These are phyloP conservation scores for Leccinum fibrillosum DNA, from an alignment of 768 basidiomycete species.

Conservation along the genomic window DNA sequence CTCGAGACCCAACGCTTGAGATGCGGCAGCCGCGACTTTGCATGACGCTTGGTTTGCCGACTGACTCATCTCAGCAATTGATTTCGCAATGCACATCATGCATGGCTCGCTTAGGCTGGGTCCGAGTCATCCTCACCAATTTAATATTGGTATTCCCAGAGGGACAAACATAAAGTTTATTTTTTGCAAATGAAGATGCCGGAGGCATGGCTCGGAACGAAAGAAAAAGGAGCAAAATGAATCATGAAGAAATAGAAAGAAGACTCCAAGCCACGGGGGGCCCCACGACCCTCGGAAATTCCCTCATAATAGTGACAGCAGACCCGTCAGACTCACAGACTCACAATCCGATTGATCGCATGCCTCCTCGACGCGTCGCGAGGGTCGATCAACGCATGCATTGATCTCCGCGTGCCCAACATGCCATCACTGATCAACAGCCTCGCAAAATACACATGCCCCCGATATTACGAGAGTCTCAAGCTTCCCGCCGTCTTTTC, in stretches of 20 bases:
- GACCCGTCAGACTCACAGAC: neutral
- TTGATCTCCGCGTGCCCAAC: neutral
- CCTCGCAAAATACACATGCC: neutral
- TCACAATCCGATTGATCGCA: neutral
- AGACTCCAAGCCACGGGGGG: neutral
- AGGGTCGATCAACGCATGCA: neutral
- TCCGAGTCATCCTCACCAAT: too few species aligned
- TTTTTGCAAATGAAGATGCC: too few species aligned
- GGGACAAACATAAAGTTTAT: too few species aligned
- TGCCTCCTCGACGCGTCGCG: neutral
- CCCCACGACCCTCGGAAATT: neutral
- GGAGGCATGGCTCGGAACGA: too few species aligned
- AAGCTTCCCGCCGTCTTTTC: constrained; percentile 42
- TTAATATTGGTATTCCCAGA: too few species aligned
- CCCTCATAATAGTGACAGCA: neutral
- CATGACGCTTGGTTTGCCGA: neutral
- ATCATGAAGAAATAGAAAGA: neutral
- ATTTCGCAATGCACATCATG: neutral
- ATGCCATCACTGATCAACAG: neutral
- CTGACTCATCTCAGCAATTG: neutral
- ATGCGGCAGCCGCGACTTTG: neutral
- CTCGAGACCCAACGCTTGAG: neutral
- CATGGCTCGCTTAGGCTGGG: neutral
- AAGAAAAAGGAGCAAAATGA: too few species aligned
- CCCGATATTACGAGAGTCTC: neutral